Conservation (phyloP, 78 protist species). For the Diacronema lutheri region DNA sequence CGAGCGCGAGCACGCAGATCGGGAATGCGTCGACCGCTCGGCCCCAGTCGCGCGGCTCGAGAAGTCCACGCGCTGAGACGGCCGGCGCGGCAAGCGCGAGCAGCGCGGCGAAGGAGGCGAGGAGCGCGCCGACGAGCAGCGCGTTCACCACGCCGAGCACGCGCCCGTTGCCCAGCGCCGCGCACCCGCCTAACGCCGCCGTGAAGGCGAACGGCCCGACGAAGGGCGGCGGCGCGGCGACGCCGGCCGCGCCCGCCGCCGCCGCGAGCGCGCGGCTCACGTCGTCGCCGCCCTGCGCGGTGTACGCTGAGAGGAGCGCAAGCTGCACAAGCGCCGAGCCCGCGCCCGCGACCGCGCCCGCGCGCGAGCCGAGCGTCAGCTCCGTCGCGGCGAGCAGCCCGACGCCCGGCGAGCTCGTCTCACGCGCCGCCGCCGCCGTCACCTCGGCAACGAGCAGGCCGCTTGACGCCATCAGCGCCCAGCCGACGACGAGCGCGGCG, state of each 20-base stretch:
- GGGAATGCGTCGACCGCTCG: background rate
- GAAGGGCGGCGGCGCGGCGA: background rate
- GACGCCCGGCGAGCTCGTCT: background rate
- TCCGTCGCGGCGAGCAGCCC: background rate
- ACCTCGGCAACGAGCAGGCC: constrained; percentile 1
- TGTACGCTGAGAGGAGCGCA: background rate
- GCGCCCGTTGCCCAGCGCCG: background rate
- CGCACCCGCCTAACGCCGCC: background rate
- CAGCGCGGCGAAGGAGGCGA: background rate
- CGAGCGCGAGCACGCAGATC: background rate
- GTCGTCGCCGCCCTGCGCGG: background rate
- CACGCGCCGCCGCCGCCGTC: background rate
- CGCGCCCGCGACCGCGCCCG: background rate
- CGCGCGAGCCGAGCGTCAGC: background rate
- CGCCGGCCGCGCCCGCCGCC: no score
- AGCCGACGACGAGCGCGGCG: background rate
- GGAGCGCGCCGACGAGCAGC: background rate
- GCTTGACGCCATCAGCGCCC: background rate
- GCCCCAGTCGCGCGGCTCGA: no score
- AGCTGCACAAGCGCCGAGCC: background rate
- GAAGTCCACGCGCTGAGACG: no score
- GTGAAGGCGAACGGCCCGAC: background rate
- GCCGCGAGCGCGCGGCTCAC: background rate
- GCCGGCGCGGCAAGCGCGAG: background rate
- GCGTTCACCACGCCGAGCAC: background rate